A percentile compares a stretch with the other conserved stretches of the same genome.
These are phyloP conservation scores for Russula ochroleuca DNA, from an alignment of 768 basidiomycete genomes.

Conservation along the genomic window DNA sequence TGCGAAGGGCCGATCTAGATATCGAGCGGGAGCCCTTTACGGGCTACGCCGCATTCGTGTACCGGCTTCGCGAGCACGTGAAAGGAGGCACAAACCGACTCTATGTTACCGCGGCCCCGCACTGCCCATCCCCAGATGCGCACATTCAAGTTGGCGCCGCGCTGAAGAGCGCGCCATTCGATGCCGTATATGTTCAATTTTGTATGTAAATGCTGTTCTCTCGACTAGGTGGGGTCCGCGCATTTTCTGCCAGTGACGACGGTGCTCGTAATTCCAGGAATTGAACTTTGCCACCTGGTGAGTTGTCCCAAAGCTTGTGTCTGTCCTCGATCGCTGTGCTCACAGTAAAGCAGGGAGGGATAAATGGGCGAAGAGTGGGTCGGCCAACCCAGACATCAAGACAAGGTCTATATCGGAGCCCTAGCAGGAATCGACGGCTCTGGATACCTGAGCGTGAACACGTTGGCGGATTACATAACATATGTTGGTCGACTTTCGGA, in stretches of 20 bases:
- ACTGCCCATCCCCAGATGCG: constrained; percentile 40
- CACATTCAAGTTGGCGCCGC: constrained; percentile 33
- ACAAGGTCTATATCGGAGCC: constrained; percentile 46
- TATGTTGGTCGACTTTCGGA: constrained; percentile 38
- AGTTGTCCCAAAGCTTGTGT: constrained; percentile 13
- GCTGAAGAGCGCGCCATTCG: constrained; percentile 37
- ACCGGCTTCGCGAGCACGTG: constrained; percentile 36
- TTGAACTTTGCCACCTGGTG: constrained; percentile 35
- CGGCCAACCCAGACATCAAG: constrained; percentile 45
- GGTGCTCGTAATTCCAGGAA: background rate
- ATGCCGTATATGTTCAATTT: constrained; percentile 48
- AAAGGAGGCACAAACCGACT: constrained; percentile 37
- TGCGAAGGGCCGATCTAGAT: constrained; percentile 39
- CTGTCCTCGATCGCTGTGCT: background rate
- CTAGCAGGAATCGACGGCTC: constrained; percentile 41
- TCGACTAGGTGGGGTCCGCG: background rate
- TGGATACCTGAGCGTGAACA: constrained; percentile 38
- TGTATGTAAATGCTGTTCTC: constrained; percentile 33
- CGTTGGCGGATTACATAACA: constrained; percentile 36
- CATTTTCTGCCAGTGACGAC: background rate
- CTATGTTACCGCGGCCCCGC: constrained; percentile 40
- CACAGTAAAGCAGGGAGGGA: constrained; percentile 44
- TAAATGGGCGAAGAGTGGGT: constrained; percentile 42
- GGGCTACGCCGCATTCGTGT: constrained; percentile 40
- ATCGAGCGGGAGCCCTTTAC: constrained; percentile 37